Base-by-base conservation (phyloP, 306 rosid species). In the Begonia loranthoides region DNA sequence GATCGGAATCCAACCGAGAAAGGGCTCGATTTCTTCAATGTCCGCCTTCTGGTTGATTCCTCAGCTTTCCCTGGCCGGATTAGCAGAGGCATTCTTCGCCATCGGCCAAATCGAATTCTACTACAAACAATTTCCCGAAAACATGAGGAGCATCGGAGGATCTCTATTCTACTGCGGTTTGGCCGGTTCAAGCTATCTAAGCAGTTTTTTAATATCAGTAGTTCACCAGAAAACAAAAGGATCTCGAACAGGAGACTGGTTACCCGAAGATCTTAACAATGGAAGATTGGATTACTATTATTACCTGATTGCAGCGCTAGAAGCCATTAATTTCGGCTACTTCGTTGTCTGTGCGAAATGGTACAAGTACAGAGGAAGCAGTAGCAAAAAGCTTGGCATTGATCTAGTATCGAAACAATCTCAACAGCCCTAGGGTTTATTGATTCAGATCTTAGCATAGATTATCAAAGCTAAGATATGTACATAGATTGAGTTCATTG, bases 101-200 rank as follows among this genome's bases (percentile, higher is more conserved):
- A 61, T 89, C 15, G 94, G 90, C 47, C 87, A 77, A 68, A 59
- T 73, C 36, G 97, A 89, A 13, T 70, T 89, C 13, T 84, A 79
- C 77, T 81, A 84, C 70, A 84, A 84, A 62, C 95, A 82, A 11
- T 79, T 89, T 51, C 97, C 97, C 11, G 89, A 89, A 77, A 84
- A 89, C 63, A 84, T 89, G 97, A 77, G 86, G 68, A 89, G 82
- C 71, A 70, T 89, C 59, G 97, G 56, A 13, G 93, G 87, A 48
- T 65, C 95, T 53, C 63, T 89, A 6, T 77, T 43, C 68, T 82
- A 28, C 11, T 84, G 95, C 58, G 81, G 79, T 60, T 9, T 71
- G 66, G 97, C 95, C 0, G 77, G 69, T 13, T 66, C 86, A 0
- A 89, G 76, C 59, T 89, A 89, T 68, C 70, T 84, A 49, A 79